These are phyloP conservation scores for Marasmius sp. DNA, from an alignment of 1,284 basidiomycete genomes.

Conservation along the genomic window DNA sequence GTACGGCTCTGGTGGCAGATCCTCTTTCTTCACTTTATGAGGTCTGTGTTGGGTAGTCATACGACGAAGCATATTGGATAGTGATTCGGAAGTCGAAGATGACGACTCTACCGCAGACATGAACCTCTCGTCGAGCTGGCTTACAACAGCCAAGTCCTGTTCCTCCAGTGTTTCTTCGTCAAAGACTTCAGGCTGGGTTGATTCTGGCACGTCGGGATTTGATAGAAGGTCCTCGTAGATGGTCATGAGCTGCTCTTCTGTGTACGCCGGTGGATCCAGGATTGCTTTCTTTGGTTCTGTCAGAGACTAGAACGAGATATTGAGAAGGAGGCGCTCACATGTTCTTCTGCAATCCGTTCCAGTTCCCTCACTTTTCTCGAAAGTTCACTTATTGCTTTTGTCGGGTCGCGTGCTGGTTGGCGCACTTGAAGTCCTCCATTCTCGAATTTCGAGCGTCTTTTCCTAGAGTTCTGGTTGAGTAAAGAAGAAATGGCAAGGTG, in stretches of 20 bases:
- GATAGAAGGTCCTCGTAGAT: slow-evolving; percentile 58
- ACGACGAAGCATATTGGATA: neutral
- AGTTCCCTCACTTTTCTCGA: slow-evolving; percentile 38
- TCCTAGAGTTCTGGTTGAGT: neutral
- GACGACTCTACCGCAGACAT: neutral
- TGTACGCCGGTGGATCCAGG: slow-evolving; percentile 36
- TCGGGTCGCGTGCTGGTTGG: slow-evolving; percentile 4
- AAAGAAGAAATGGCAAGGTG: neutral
- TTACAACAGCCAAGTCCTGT: slow-evolving; percentile 13
- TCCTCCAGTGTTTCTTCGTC: slow-evolving; percentile 14
- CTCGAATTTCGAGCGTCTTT: slow-evolving; percentile 3
- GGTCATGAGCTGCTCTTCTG: slow-evolving; percentile 47
- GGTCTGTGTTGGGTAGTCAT: neutral
- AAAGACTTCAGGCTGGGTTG: slow-evolving; percentile 1
- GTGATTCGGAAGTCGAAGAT: neutral
- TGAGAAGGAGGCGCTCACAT: slow-evolving; percentile 28
- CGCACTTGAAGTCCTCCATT: slow-evolving; percentile 5
- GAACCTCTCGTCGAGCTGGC: neutral
- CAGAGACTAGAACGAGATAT: neutral
- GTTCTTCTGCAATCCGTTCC: slow-evolving; percentile 32
- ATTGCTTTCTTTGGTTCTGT: slow-evolving; percentile 26
- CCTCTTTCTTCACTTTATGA: neutral
- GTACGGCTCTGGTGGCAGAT: slow-evolving; percentile 17
- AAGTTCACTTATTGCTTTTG: slow-evolving; percentile 29
- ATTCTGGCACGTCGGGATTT: slow-evolving; percentile 23